phyloP scores from a whole-genome alignment of 495 filamentous ascomycete genomes.

The Neurospora tetrasperma region DNA sequence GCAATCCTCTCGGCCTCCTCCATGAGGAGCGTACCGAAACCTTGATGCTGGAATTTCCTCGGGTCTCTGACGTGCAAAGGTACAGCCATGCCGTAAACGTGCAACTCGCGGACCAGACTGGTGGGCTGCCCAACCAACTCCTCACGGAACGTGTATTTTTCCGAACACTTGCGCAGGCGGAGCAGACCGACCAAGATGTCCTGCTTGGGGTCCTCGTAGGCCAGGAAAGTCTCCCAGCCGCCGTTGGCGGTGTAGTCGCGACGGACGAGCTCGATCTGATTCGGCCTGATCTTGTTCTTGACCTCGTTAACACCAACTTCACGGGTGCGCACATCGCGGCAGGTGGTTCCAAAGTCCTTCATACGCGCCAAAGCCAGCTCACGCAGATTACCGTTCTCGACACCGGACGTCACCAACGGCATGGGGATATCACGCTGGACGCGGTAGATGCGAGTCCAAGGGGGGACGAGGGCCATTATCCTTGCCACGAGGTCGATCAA shows the following conservation, averaged over 20 bases:
- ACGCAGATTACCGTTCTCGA: conserved; percentile 94
- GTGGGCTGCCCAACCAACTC: conserved; percentile 81
- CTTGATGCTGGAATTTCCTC: conserved; percentile 95
- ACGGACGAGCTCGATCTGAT: conserved; percentile 92
- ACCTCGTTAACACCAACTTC: conserved; percentile 99
- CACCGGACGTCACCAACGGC: conserved; percentile 91
- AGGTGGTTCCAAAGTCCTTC: conserved; percentile 97
- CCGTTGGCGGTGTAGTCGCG: conserved; percentile 91
- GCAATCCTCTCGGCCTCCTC: conserved; percentile 96
- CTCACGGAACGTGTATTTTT: conserved; percentile 79
- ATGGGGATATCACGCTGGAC: conserved; percentile 98
- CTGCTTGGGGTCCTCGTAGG: conserved; percentile 97
- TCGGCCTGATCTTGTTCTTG: conserved; percentile 93
- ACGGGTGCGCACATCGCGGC: conserved; percentile 92
- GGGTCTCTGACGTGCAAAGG: conserved; percentile 89
- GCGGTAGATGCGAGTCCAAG: conserved; percentile 97
- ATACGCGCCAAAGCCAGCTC: conserved; percentile 87
- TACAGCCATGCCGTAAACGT: conserved; percentile 93
- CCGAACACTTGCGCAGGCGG: conserved; percentile 79
- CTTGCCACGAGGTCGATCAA: conserved; percentile 91
- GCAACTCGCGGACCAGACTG: conserved; percentile 85
- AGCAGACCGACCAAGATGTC: conserved; percentile 93
- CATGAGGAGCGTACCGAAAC: conserved; percentile 93
- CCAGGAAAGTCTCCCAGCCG: conserved; percentile 96
- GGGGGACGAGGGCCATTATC: conserved; percentile 86